Percentiles rank a stretch among this genome's conserved stretches.
Evolutionary conservation across 2,329 filamentous ascomycete species (phyloP).

Genomic region (Tolypocladium tundrense): DNA sequence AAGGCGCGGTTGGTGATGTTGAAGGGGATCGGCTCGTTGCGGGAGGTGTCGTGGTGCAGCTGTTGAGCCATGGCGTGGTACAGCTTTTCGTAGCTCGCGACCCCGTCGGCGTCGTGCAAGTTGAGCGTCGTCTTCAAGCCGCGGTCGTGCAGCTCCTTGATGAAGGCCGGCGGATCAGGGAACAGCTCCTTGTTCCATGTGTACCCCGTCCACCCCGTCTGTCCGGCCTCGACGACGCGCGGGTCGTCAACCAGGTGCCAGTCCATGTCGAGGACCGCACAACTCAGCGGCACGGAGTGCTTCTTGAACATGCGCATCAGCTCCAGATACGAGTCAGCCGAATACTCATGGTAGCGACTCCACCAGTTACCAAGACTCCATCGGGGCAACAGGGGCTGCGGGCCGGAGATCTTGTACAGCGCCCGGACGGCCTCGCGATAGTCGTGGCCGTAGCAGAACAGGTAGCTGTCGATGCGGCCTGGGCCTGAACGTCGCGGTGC

Average conservation of each 20-base stretch:
- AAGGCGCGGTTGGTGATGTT: conserved; percentile 43
- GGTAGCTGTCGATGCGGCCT: conserved; percentile 42
- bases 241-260: conserved; percentile 48
- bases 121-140: conserved; percentile 47
- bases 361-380: conserved; percentile 57
- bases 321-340: conserved; percentile 41
- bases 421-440: conserved; percentile 42
- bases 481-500: conserved; percentile 30
- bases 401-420: conserved; percentile 45
- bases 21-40: conserved; percentile 42
- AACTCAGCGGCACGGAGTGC: conserved; percentile 43
- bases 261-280: conserved; percentile 56
- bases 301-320: conserved; percentile 46
- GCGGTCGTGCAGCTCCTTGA: conserved; percentile 37
- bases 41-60: conserved; percentile 37
- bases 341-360: conserved; percentile 52
- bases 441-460: conserved; percentile 49
- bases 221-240: conserved; percentile 36
- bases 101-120: conserved; percentile 50
- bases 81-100: conserved; percentile 44
- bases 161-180: conserved; percentile 43
- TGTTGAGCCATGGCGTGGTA: conserved; percentile 44
- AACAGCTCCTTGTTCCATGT: conserved; percentile 27
- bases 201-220: conserved; percentile 28
- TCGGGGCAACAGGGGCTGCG: conserved; percentile 43